Base-by-base conservation (phyloP, 306 rosid species). In the Hippophae tibetana region DNA sequence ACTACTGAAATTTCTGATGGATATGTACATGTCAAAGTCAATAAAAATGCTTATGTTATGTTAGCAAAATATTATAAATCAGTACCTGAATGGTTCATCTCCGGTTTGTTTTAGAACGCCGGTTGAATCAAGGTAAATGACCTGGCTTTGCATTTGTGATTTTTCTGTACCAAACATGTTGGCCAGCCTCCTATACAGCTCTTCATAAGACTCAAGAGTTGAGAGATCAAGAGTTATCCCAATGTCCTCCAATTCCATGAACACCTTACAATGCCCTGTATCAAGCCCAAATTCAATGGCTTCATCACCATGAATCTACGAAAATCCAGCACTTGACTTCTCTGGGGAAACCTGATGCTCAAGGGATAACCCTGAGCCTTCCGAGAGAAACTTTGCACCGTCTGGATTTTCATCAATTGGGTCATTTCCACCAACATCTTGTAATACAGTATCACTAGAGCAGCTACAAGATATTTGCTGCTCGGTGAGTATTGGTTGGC, bases 401-500 rank as follows among this genome's bases (percentile, higher is more conserved):
- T 78, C 74, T 54, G 69, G 64, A 60, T 52, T 72, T 58, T 57
- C 64, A 62, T 73, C 66, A 1, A 67, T 55, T 9, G 74, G 67
- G 14, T 54, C 62, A 27, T 75, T 80, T n/a, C 69, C 66, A 7
- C 55, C 54, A 49, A 56, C 44, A 65, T 63, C 70, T 11, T 68
- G 77, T 48, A 81, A 71, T 68, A 44, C 70, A 60, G 74, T 46
- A 54, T 73, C 85, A 58, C 68, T 41, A 4, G 86, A 78, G 64
- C 74, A 51, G 64, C 75, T 73, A 63, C 51, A 69, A 68, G 86
- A 76, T 13, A 88, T 82, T 72, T 92, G 93, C 81, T 92, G 95
- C 76, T 92, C 99, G 0, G 97, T 88, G 65, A 86, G 83, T 69
- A 92, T 92, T 18, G 88, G 97, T 74, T 92, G 92, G 71, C 99